Percentiles rank a stretch among this genome's conserved stretches.
Conservation (phyloP, 768 basidiomycete genomes). For the Boletus fagicola region DNA sequence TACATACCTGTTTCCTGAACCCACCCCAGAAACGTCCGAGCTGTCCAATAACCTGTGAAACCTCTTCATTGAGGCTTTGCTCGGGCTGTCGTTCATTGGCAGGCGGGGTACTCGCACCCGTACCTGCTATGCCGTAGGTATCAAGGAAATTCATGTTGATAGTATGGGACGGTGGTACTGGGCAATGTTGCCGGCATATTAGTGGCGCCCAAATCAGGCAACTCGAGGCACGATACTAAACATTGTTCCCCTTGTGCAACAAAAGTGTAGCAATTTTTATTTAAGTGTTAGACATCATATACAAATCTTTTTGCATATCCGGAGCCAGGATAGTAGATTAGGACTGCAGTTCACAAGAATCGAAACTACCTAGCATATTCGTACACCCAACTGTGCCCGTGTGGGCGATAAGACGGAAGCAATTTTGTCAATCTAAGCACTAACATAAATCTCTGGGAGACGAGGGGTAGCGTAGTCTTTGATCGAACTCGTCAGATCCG, state of each 20-base stretch:
- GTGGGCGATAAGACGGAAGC: neutral
- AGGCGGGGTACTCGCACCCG: constrained; percentile 47
- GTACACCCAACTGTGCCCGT: constrained; percentile 20
- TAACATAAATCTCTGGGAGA: constrained; percentile 26
- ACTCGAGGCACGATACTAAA: neutral
- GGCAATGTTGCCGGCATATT: neutral
- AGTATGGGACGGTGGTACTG: neutral
- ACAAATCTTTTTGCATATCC: neutral
- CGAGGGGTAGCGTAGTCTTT: constrained; percentile 22
- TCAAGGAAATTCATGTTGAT: constrained; percentile 71
- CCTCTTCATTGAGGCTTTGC: constrained; percentile 77
- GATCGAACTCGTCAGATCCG: constrained; percentile 12
- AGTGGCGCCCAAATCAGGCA: constrained; percentile 16
- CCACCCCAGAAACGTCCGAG: constrained; percentile 88
- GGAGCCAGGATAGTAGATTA: neutral
- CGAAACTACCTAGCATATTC: neutral
- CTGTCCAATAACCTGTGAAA: constrained; percentile 85
- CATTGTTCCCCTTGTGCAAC: neutral
- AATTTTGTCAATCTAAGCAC: constrained; percentile 22
- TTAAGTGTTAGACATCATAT: neutral
- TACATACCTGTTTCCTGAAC: constrained; percentile 79
- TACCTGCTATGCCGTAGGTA: constrained; percentile 54
- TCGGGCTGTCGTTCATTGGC: constrained; percentile 42
- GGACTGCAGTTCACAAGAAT: neutral
- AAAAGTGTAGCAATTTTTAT: neutral